These are phyloP conservation scores for Ophiostoma himal-ulmi DNA, from an alignment of 2,329 filamentous ascomycete species.

Conservation along the genomic window DNA sequence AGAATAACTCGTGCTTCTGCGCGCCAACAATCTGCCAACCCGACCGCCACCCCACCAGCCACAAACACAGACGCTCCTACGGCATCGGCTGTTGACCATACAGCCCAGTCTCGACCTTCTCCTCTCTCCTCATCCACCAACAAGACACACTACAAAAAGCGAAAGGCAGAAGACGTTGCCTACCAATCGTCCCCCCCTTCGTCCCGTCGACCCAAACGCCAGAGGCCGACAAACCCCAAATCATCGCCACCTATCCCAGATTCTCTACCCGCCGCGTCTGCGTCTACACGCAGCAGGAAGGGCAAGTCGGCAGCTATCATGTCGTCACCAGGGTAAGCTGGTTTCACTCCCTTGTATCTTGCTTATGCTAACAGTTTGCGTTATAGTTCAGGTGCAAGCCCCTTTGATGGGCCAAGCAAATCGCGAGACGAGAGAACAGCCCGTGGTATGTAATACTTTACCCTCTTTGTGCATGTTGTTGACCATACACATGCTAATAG, in stretches of 20 bases:
- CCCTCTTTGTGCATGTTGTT: not conserved
- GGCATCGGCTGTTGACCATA: conserved; percentile 30
- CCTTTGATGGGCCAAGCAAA: conserved; percentile 57
- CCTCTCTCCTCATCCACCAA: conserved; percentile 13
- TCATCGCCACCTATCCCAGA: conserved; percentile 26
- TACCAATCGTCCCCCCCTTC: conserved; percentile 30
- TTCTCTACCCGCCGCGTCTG: conserved; percentile 33
- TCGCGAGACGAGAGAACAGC: conserved; percentile 56
- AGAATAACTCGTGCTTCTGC: conserved; percentile 95
- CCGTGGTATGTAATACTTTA: conserved; percentile 33
- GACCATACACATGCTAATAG: not conserved
- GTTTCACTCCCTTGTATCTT: not conserved
- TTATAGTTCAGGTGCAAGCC: conserved; percentile 42
- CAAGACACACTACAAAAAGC: conserved; percentile 22
- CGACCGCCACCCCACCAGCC: conserved; percentile 43
- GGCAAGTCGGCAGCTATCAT: conserved; percentile 59
- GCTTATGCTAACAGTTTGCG: not conserved
- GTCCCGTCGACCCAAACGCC: conserved; percentile 63
- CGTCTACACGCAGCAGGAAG: conserved; percentile 50
- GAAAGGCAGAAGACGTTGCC: conserved; percentile 5
- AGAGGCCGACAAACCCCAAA: conserved; percentile 48
- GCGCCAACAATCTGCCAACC: conserved; percentile 76
- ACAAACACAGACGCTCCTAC: conserved; percentile 37
- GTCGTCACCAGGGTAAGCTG: conserved; percentile 62
- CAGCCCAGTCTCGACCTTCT: conserved; percentile 33